These are phyloP conservation scores for Melocanna baccifera DNA, from an alignment of 176 grass and related monocot genomes.

Conservation along the genomic window DNA sequence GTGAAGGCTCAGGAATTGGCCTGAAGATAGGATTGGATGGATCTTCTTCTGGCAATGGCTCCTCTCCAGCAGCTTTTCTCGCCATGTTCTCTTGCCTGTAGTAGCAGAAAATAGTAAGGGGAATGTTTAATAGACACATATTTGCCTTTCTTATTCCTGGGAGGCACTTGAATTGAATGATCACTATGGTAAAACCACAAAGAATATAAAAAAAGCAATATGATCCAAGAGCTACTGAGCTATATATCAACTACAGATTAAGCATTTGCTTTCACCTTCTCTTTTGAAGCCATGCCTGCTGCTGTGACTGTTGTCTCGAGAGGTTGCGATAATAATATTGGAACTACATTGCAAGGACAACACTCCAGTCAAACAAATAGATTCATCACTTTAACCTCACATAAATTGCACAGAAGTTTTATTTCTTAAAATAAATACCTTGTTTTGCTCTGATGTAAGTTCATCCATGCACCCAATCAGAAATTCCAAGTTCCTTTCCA, in stretches of 20 bases:
- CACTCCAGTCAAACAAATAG: constrained; percentile 5
- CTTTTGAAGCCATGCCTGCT: constrained; percentile 93
- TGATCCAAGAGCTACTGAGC: not conserved
- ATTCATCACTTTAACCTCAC: not conserved
- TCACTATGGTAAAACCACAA: not conserved
- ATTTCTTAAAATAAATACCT: constrained; percentile 50
- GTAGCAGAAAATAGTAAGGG: constrained; percentile 2
- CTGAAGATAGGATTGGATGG: constrained; percentile 87
- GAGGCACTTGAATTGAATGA: not conserved
- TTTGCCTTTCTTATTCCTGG: not conserved
- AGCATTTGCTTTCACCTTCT: constrained; percentile 59
- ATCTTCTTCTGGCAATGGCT: constrained; percentile 95
- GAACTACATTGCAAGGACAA: constrained; percentile 58
- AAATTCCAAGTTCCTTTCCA: constrained; percentile 99
- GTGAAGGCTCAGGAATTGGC: constrained; percentile 89
- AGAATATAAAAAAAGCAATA: not conserved
- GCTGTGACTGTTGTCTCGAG: constrained; percentile 89
- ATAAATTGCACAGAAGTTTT: not conserved
- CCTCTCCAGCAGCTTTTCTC: constrained; percentile 87
- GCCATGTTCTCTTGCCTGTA: constrained; percentile 80
- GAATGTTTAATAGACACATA: not conserved
- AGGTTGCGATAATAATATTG: constrained; percentile 97
- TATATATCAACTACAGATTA: not conserved
- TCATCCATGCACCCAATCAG: constrained; percentile 99
- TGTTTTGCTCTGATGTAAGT: constrained; percentile 90